phyloP scores from a whole-genome alignment of 495 filamentous ascomycete genomes.

The Podospora didyma region DNA sequence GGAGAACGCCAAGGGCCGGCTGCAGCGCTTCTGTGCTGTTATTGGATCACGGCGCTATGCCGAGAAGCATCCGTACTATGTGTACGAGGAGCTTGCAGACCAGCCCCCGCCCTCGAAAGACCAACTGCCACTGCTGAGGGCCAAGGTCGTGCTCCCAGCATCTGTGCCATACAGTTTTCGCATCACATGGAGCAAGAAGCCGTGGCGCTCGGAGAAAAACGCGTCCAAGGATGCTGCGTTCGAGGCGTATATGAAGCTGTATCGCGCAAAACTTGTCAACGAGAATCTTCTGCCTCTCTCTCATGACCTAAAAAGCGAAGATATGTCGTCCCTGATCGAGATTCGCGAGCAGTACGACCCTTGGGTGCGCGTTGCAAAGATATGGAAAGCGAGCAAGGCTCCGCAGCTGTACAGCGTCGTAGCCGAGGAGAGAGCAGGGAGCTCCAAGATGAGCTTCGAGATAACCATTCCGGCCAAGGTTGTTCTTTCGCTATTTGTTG shows the following conservation, averaged over 20 bases:
- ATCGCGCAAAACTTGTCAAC: slow-evolving; percentile 59
- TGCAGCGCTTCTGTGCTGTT: slow-evolving; percentile 65
- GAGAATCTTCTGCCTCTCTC: slow-evolving; percentile 61
- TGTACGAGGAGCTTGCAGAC: not conserved
- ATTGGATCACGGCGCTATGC: slow-evolving; percentile 41
- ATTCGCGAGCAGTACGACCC: slow-evolving; percentile 54
- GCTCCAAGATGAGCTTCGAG: too few relatives aligned
- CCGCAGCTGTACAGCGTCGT: not conserved
- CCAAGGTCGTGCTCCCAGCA: slow-evolving; percentile 57
- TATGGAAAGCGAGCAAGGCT: slow-evolving; percentile 34
- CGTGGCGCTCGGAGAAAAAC: slow-evolving; percentile 60
- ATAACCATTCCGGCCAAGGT: too few relatives aligned
- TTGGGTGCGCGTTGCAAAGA: slow-evolving; percentile 47
- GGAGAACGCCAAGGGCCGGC: slow-evolving; percentile 56
- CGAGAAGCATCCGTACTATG: slow-evolving; percentile 15
- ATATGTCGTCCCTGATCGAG: slow-evolving; percentile 34
- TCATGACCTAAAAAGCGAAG: slow-evolving; percentile 9
- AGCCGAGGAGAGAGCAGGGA: not conserved
- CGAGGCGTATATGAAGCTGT: slow-evolving; percentile 59
- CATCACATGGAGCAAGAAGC: slow-evolving; percentile 32
- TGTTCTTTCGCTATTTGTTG: too few relatives aligned
- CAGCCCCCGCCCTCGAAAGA: not conserved
- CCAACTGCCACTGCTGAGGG: slow-evolving; percentile 22
- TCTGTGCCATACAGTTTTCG: slow-evolving; percentile 56
- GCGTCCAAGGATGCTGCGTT: slow-evolving; percentile 70